Conservation (phyloP, 768 basidiomycete genomes). For the Auriculariales sp. region DNA sequence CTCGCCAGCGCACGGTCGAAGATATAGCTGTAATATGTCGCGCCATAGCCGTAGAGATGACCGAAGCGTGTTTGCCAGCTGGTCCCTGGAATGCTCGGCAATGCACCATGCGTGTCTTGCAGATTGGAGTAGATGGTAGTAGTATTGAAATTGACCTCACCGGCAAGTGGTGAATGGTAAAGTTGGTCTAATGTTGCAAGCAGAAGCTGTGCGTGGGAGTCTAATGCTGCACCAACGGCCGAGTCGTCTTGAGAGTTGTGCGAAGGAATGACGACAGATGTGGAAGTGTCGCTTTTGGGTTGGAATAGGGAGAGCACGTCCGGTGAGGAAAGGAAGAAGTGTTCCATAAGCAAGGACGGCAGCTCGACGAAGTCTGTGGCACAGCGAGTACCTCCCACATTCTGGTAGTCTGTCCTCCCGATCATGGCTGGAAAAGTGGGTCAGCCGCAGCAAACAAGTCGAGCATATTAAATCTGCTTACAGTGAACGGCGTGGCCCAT, state of each 20-base stretch:
- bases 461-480: slow-evolving; percentile 25
- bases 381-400: slow-evolving; percentile 93
- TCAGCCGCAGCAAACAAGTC: slow-evolving; percentile 4
- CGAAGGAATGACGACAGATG: slow-evolving; percentile 14
- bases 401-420: slow-evolving; percentile 92
- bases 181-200: slow-evolving; percentile 80
- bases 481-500: slow-evolving; percentile 99
- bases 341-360: slow-evolving; percentile 97
- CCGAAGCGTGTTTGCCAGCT: slow-evolving; percentile 94
- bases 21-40: slow-evolving; percentile 94
- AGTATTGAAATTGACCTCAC: slow-evolving; percentile 51
- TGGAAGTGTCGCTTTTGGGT: neutral
- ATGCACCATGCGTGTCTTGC: slow-evolving; percentile 54
- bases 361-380: slow-evolving; percentile 97
- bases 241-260: slow-evolving; percentile 9
- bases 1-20: slow-evolving; percentile 94
- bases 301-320: slow-evolving; percentile 64
- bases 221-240: slow-evolving; percentile 32
- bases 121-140: slow-evolving; percentile 50
- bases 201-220: slow-evolving; percentile 82
- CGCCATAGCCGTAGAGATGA: slow-evolving; percentile 91
- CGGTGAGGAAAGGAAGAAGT: slow-evolving; percentile 71
- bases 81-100: slow-evolving; percentile 73
- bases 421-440: slow-evolving; percentile 65
- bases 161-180: slow-evolving; percentile 64